These are phyloP conservation scores for Suillus cothurnatus DNA, from an alignment of 768 basidiomycete species.

Conservation along the genomic window DNA sequence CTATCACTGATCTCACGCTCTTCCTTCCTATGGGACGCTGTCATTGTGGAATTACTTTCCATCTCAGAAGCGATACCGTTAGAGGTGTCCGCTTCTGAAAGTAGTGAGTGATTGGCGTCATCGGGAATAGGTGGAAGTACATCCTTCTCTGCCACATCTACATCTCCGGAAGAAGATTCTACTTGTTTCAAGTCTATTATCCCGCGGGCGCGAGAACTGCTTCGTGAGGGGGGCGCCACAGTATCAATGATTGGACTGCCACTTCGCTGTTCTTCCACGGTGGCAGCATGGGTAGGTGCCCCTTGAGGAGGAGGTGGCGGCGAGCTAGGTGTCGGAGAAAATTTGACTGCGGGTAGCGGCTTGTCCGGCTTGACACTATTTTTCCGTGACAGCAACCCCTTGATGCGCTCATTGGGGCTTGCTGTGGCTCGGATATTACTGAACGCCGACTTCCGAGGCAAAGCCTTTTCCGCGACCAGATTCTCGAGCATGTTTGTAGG, in stretches of 20 bases:
- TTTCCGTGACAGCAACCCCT: conserved; percentile 37
- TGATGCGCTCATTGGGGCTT: conserved; percentile 40
- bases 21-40: neutral
- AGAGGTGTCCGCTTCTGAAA: neutral
- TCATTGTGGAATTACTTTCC: neutral
- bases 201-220: conserved; percentile 21
- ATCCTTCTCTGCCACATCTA: neutral
- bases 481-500: conserved; percentile 83
- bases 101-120: neutral
- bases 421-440: conserved; percentile 24
- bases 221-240: conserved; percentile 25
- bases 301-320: conserved; percentile 12
- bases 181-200: conserved; percentile 9
- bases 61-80: neutral
- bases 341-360: conserved; percentile 27
- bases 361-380: conserved; percentile 30
- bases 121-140: conserved; percentile 5
- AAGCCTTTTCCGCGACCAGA: conserved; percentile 79
- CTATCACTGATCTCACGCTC: conserved; percentile 5
- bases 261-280: conserved; percentile 13
- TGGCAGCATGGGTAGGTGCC: conserved; percentile 16
- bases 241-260: conserved; percentile 18
- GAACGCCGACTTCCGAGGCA: conserved; percentile 42
- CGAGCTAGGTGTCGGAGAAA: conserved; percentile 22
- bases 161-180: conserved; percentile 6